phyloP scores from a whole-genome alignment of 1,139 yeast genomes.

The Protomyces pachydermus region DNA sequence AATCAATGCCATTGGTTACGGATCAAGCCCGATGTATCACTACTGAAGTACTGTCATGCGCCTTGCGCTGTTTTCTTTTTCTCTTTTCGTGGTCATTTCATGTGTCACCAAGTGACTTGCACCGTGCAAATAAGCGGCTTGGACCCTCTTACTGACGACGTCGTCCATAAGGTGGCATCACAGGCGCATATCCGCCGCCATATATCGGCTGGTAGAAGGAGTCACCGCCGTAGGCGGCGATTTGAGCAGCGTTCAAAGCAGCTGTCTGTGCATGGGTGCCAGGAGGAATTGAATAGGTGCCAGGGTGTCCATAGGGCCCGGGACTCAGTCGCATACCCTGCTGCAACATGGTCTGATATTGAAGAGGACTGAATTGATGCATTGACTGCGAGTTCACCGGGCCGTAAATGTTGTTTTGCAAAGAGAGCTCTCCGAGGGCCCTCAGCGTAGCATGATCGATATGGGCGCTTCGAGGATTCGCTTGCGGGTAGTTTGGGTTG shows the following conservation, averaged over 20 bases:
- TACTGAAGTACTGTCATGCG: too few relatives aligned
- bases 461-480: not conserved
- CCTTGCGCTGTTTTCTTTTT: too few relatives aligned
- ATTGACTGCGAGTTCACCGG: constrained; percentile 10
- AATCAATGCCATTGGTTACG: too few relatives aligned
- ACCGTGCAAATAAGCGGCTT: too few relatives aligned
- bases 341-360: constrained; percentile 22
- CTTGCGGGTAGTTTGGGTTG: not conserved
- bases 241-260: not conserved
- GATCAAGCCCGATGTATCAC: too few relatives aligned
- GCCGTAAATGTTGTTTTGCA: constrained; percentile 2
- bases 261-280: not conserved
- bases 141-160: not conserved
- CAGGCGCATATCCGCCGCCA: not conserved
- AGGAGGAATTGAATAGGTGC: not conserved
- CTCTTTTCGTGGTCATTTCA: too few relatives aligned
- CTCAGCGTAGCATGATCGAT: constrained; percentile 23
- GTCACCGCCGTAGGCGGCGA: not conserved
- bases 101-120: too few relatives aligned
- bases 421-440: constrained; percentile 19
- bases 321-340: constrained; percentile 14
- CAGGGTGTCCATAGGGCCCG: not conserved
- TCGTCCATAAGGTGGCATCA: not conserved
- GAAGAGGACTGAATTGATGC: constrained; percentile 8
- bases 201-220: not conserved